Conservation (phyloP, 2,329 filamentous ascomycete species). For the Pyricularia sp. region DNA sequence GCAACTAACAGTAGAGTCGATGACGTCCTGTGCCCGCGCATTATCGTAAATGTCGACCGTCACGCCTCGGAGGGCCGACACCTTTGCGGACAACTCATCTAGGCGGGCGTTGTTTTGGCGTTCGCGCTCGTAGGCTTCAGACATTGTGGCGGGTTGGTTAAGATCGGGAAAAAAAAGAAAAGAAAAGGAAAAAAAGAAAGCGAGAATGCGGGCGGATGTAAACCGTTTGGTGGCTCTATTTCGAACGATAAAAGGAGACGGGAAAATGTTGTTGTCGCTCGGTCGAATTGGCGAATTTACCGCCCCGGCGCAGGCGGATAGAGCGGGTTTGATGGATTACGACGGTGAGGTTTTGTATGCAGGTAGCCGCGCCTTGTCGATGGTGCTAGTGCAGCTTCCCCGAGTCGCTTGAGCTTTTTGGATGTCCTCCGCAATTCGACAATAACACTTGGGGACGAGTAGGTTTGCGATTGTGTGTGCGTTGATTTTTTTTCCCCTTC, state of each 20-base stretch:
- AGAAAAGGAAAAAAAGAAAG: neutral
- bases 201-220: neutral
- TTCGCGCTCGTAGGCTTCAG: conserved; percentile 70
- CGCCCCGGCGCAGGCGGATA: neutral
- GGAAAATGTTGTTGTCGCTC: neutral
- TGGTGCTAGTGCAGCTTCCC: neutral
- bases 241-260: neutral
- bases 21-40: conserved; percentile 76
- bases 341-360: no score
- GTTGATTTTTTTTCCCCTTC: neutral
- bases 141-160: conserved; percentile 39
- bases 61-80: conserved; percentile 82
- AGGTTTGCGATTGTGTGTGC: neutral
- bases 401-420: neutral
- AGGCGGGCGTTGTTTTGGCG: conserved; percentile 93
- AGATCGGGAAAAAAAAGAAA: neutral
- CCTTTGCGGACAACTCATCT: conserved; percentile 82
- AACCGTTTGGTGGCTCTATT: neutral
- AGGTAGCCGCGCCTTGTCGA: neutral
- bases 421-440: neutral
- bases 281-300: neutral
- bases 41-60: conserved; percentile 98
- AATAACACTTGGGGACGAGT: neutral
- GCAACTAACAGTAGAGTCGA: conserved; percentile 66
- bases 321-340: neutral